Evolutionary conservation across 495 filamentous ascomycete genomes (phyloP), one percentile per base, ranked within the genome.

Genomic region (Chaetomium tenue): DNA sequence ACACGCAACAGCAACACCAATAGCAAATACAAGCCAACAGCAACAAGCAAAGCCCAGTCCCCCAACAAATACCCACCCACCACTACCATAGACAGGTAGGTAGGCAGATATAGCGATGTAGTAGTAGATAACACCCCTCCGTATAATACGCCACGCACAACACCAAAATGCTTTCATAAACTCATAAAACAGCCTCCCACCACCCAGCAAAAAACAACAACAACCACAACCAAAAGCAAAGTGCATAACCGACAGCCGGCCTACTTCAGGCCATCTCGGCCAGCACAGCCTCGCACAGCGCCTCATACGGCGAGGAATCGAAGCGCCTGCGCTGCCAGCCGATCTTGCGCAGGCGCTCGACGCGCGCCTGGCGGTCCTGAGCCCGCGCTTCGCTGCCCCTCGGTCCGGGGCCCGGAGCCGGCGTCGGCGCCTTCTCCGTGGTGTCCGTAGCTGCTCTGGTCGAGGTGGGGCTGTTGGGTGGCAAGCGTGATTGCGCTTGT

Each of bases 271-370:
- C 50, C 47, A 83, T 67, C 66, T 83, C 81, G 5, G 67, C 70
- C 61, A 83, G 62, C 8, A 77, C 81, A 20, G 72, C 70, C 64
- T 82, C 81, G 58, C 80, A 79, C 5, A 85, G 69, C 48, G 70
- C 74, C 63, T 81, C 77, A 64, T 85, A 85, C 58, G 77, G 73
- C 55, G 72, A 68, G 5, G 66, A 68, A 65, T 83, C 78, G 57
- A 85, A 85, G 11, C 82, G 74, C 65, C 79, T 75, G n/a, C 82
- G 71, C 55, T 76, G 74, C 81, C 80, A 83, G 9, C 79, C 79
- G 48, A 55, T 67, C 42, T 72, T 75, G 39, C 78, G 76, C 18
- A 83, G 69, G 11, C 79, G 73, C 71, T 80, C 77, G 62, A 83
- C 82, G 46, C 79, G 70, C 9, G 75, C 74, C 53, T 71, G 70